Conservation (phyloP, 192 early-diverging fungal genomes). For the Coemansia sp. region DNA sequence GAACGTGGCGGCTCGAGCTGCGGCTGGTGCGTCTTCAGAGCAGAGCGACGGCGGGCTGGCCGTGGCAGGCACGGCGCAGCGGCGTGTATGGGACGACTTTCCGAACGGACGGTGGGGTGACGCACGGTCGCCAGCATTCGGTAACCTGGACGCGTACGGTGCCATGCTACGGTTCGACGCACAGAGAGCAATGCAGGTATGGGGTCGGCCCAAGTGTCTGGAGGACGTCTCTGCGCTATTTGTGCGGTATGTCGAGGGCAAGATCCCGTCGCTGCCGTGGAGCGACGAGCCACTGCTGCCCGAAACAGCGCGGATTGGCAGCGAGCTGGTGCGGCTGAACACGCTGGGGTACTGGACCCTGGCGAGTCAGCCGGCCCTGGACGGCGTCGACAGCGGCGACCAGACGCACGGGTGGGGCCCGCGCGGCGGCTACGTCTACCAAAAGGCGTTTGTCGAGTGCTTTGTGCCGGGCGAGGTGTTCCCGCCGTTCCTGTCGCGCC, state of each 20-base stretch:
- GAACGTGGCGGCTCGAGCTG: not conserved
- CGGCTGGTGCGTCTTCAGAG: not conserved
- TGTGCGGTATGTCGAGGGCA: conserved; percentile 68
- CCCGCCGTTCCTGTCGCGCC: conserved; percentile 63
- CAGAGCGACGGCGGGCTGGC: not conserved
- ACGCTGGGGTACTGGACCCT: conserved; percentile 81
- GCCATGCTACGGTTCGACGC: conserved; percentile 67
- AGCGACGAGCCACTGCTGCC: conserved; percentile 69
- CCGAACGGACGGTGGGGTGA: conserved; percentile 99
- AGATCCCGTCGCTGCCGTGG: conserved; percentile 83
- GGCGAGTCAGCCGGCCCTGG: conserved; percentile 94
- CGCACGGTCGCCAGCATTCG: conserved; percentile 85
- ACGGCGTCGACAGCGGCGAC: conserved; percentile 74
- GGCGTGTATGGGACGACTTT: conserved; percentile 79
- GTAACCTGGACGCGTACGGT: conserved; percentile 76
- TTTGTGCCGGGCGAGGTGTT: conserved; percentile 71
- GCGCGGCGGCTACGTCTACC: conserved; percentile 91
- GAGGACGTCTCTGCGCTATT: conserved; percentile 71
- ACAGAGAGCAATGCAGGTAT: conserved; percentile 60
- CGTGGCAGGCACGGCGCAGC: not conserved
- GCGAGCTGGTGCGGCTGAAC: conserved; percentile 66
- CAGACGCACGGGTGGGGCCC: conserved; percentile 91
- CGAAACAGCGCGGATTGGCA: conserved; percentile 67
- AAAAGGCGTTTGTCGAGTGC: conserved; percentile 98
- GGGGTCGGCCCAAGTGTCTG: conserved; percentile 63